Percentiles rank a stretch among this genome's conserved stretches.
phyloP scores from a whole-genome alignment of 768 basidiomycete species.

The Boletus rex-veris region DNA sequence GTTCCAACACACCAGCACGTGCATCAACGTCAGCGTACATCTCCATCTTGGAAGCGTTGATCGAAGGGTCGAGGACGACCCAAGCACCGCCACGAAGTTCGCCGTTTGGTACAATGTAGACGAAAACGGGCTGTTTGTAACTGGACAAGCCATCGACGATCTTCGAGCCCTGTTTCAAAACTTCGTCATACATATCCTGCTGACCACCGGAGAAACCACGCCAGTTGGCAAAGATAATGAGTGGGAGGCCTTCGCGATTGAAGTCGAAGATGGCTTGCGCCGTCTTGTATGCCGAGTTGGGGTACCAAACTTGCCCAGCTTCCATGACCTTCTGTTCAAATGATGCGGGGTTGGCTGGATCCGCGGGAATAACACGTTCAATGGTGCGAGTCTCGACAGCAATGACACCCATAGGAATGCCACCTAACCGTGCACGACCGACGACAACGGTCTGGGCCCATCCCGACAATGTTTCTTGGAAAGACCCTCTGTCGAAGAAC shows the following conservation, averaged over 20 bases:
- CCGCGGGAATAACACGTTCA: conserved; percentile 94
- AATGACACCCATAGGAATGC: conserved; percentile 97
- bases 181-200: conserved; percentile 98
- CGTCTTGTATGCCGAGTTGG: conserved; percentile 98
- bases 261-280: conserved; percentile 99
- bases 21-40: conserved; percentile 98
- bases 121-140: conserved; percentile 97
- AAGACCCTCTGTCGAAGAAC: conserved; percentile 96
- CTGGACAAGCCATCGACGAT: conserved; percentile 97
- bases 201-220: conserved; percentile 99
- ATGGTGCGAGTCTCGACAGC: conserved; percentile 97
- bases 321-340: conserved; percentile 99
- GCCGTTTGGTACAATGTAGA: conserved; percentile 98
- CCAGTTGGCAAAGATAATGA: conserved; percentile 99
- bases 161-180: conserved; percentile 95
- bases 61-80: conserved; percentile 98
- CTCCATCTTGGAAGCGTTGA: conserved; percentile 97
- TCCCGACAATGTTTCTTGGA: conserved; percentile 97
- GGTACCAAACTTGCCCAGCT: conserved; percentile 99
- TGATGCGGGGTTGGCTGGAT: conserved; percentile 94
- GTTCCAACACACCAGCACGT: conserved; percentile 93
- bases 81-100: conserved; percentile 98
- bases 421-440: conserved; percentile 92
- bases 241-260: conserved; percentile 92
- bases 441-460: conserved; percentile 99